phyloP scores from a whole-genome alignment of 139 green algal genomes.

The Chloropicon primus region DNA sequence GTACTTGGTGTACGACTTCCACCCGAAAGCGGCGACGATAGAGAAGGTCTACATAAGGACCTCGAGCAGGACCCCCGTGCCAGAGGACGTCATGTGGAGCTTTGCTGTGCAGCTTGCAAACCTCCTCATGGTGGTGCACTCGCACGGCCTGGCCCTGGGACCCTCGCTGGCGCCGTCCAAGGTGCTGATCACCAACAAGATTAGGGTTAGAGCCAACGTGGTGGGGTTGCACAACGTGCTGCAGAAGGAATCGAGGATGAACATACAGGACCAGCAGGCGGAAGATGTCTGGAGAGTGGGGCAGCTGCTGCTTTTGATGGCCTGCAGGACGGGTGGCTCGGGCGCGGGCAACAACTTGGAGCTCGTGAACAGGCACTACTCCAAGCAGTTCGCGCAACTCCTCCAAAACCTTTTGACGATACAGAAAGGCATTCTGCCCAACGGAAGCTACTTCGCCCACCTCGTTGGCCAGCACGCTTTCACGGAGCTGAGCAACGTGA shows the following conservation, averaged over 20 bases:
- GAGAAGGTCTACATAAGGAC: not conserved
- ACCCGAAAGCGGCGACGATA: not conserved
- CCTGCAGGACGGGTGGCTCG: constrained; percentile 31
- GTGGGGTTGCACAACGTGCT: not conserved
- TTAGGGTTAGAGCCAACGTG: not conserved
- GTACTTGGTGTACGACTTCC: not conserved
- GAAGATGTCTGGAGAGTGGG: constrained; percentile 25
- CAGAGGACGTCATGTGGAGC: not conserved
- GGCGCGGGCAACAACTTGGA: constrained; percentile 32
- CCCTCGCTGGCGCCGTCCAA: not conserved
- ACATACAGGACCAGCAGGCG: not conserved
- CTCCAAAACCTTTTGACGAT: constrained; percentile 32
- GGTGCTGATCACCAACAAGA: not conserved
- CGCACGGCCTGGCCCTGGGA: not conserved
- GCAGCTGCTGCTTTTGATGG: constrained; percentile 60
- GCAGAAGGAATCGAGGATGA: not conserved
- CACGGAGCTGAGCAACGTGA: constrained; percentile 23
- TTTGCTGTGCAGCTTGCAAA: not conserved
- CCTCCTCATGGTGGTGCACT: not conserved
- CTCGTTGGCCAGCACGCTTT: not conserved
- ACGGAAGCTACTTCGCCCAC: not conserved
- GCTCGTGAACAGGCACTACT: constrained; percentile 40
- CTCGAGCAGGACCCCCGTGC: not conserved
- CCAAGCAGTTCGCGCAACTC: constrained; percentile 48
- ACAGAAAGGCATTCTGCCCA: constrained; percentile 25